A percentile compares a stretch with the other conserved stretches of the same genome.
phyloP scores from a whole-genome alignment of 495 filamentous ascomycete genomes.

The Rusavskia elegans region DNA sequence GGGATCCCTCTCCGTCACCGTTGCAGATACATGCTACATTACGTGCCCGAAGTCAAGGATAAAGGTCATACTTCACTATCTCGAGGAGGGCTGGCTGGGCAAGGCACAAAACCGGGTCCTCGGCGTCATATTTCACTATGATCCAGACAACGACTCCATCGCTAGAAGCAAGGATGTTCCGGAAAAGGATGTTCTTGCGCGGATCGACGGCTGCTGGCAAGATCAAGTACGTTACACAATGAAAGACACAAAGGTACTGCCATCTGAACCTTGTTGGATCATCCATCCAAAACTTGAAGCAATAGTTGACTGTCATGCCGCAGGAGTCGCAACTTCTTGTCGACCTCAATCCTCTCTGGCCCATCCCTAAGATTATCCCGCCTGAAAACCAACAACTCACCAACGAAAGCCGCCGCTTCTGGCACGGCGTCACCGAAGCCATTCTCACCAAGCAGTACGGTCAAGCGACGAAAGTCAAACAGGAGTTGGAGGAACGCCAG shows the following conservation, averaged over 20 bases:
- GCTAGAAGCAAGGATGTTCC: constrained; percentile 70
- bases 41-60: constrained; percentile 75
- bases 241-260: constrained; percentile 29
- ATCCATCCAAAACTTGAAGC: too few relatives aligned
- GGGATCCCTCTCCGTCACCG: constrained; percentile 68
- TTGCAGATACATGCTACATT: constrained; percentile 74
- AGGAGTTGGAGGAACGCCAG: constrained; percentile 35
- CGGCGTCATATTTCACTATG: constrained; percentile 78
- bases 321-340: constrained; percentile 59
- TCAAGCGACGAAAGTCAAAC: constrained; percentile 65
- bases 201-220: constrained; percentile 72
- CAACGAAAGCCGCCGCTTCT: constrained; percentile 82
- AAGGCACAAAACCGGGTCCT: constrained; percentile 82
- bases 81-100: constrained; percentile 90
- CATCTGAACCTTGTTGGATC: too few relatives aligned
- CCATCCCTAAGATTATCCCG: constrained; percentile 61
- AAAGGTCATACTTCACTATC: constrained; percentile 80
- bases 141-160: constrained; percentile 63
- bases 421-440: constrained; percentile 74
- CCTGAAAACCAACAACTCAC: constrained; percentile 61
- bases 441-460: constrained; percentile 71
- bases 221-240: constrained; percentile 52
- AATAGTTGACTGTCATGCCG: not conserved
- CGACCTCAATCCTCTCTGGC: constrained; percentile 66
- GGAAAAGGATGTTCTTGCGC: constrained; percentile 65